Base-by-base conservation (phyloP, 768 basidiomycete genomes). In the Mycena rosella region DNA sequence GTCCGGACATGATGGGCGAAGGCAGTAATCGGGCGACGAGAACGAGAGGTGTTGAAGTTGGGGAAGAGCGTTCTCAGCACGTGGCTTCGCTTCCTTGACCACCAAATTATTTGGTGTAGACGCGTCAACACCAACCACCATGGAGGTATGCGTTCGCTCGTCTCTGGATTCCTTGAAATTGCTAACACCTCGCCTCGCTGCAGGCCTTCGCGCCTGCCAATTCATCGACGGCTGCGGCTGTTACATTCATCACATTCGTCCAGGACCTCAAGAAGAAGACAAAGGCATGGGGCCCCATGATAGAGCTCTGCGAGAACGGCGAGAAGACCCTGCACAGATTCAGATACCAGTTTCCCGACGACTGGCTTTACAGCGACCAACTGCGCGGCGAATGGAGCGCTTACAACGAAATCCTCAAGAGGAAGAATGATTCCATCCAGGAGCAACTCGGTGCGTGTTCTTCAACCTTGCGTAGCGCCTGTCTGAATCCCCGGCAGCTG, bases 291-390 rank as follows among this genome's bases (percentile, higher is more conserved):
- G 92, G 90, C 20, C 95, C 96, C 29, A 94, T 97, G 88, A 96
- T 99, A 78, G 96, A 96, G 64, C 88, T 96, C 45, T 99, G 96
- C 76, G 93, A 91, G 42, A 90, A 90, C 71, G 97, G 98, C 66
- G 98, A 99, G 84, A 96, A 97, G 87, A 96, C 96, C 3, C 86
- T 99, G 62, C 96, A 99, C 79, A 88, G 96, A 60, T 98, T 99
- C 80, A 85, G 98, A 81, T 99, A 94, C 82, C 95, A 97, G 74
- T 99, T 99, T 75, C 92, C 95, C 3, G 90, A 93, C 49, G 98
- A 99, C 74, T 99, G 98, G 98, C 89, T 99, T 0, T 98, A 99
- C 78, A 96, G 95, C 72, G 98, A 99, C 78, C 98, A 98, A 77
- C 88, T 99, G 52, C 88, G 94, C 67, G 96, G 96, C 22, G 98